Conservation (phyloP, 352 stramenopile genomes). For the Phytophthora litchii region DNA sequence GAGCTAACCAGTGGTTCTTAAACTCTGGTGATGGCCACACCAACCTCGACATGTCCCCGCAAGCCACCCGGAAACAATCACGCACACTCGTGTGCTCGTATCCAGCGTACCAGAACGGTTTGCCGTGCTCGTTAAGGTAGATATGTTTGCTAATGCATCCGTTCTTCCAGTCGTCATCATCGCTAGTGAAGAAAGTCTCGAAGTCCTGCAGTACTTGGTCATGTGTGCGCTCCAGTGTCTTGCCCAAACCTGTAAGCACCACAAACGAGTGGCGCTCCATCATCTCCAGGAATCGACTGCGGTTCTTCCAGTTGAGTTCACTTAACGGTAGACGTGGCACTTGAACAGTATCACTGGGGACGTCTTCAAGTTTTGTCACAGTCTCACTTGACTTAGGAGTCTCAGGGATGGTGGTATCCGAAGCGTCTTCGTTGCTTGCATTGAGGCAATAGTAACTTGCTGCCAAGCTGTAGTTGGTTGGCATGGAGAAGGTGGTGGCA, state of each 20-base stretch:
- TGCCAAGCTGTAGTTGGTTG: conserved; percentile 30
- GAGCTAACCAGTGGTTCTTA: conserved; percentile 44
- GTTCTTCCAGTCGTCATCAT: conserved; percentile 43
- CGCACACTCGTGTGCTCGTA: conserved; percentile 64
- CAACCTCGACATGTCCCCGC: conserved; percentile 52
- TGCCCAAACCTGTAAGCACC: conserved; percentile 58
- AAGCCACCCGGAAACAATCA: conserved; percentile 65
- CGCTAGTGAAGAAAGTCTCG: conserved; percentile 52
- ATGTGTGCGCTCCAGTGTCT: conserved; percentile 44
- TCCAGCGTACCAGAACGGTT: conserved; percentile 69
- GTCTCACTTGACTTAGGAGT: conserved; percentile 11
- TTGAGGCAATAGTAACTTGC: conserved; percentile 40
- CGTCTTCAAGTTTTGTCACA: neutral
- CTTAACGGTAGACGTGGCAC: conserved; percentile 49
- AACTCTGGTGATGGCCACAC: conserved; percentile 52
- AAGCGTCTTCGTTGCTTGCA: conserved; percentile 17
- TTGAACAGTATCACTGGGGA: conserved; percentile 8
- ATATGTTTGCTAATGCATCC: conserved; percentile 58
- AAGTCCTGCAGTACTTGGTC: conserved; percentile 45
- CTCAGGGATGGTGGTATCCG: neutral
- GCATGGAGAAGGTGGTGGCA: conserved; percentile 9
- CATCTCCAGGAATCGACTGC: conserved; percentile 47
- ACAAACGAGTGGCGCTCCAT: conserved; percentile 71
- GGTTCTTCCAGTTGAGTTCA: conserved; percentile 58
- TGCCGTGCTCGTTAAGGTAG: conserved; percentile 63